Conservation (phyloP, 2,329 filamentous ascomycete genomes). For the Paraphoma chrysanthemicola region DNA sequence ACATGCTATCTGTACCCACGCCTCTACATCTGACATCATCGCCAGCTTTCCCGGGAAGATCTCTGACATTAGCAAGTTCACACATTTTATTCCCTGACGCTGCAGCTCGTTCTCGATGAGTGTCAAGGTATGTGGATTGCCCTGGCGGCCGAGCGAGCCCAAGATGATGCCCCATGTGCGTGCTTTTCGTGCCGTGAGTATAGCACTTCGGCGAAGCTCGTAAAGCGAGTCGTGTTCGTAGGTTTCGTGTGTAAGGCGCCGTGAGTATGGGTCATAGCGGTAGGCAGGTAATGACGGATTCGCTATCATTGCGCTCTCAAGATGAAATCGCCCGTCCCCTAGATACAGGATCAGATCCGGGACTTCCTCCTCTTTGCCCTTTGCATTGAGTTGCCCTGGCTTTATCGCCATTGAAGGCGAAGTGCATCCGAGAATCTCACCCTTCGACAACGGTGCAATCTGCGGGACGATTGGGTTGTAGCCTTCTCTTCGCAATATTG, state of each 20-base stretch:
- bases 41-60: constrained; percentile 96
- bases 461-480: constrained; percentile 89
- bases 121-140: constrained; percentile 90
- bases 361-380: constrained; percentile 53
- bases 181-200: constrained; percentile 75
- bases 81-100: constrained; percentile 75
- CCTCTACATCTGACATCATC: constrained; percentile 91
- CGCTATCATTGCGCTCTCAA: constrained; percentile 99
- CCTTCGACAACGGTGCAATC: constrained; percentile 89
- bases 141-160: constrained; percentile 89
- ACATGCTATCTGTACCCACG: constrained; percentile 98
- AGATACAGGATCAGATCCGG: constrained; percentile 84
- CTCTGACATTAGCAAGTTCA: constrained; percentile 88
- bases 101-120: constrained; percentile 82
- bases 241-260: constrained; percentile 86
- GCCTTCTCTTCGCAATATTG: constrained; percentile 80
- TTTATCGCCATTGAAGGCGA: constrained; percentile 65
- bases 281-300: constrained; percentile 92
- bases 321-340: constrained; percentile 91
- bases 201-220: constrained; percentile 76
- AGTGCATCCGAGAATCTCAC: constrained; percentile 97
- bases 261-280: constrained; percentile 94
- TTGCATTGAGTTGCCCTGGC: constrained; percentile 48
- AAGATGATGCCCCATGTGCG: constrained; percentile 95
- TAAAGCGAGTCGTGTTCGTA: constrained; percentile 95